Base-by-base conservation (phyloP, 2,329 filamentous ascomycete genomes). In the Aspergillus brasiliensis region DNA sequence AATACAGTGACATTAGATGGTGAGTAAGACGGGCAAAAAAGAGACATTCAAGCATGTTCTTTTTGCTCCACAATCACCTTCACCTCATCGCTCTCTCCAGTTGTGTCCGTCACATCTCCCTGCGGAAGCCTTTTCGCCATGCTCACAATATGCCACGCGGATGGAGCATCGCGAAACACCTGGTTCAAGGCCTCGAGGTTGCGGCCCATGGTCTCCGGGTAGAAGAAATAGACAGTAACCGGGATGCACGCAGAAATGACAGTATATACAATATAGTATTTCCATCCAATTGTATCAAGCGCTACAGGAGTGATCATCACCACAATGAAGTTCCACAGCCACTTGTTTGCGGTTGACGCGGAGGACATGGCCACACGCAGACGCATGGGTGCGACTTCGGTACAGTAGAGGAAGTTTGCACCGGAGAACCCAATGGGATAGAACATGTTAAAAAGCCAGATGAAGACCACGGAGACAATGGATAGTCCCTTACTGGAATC, bases 131-230 rank as follows among this genome's bases (percentile, higher is more conserved):
- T 55, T 2, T 54, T 51, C 5, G 67, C 67, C 67, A 69, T 69
- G 2, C 61, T 61, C 6, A 69, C 67, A 49, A 69, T 68, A 3
- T 65, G n/a, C 67, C 63, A 69, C 1, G 60, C 47, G 10, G 66
- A 58, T 0, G 62, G 58, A 3, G 61, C 65, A 13, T 63, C 62
- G 19, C 59, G 58, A 53, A 88, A 88, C 61, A 90, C 86, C 59
- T 83, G 80, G 65, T 90, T 87, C 68, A 90, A 84, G 70, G 89
- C 87, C 73, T 90, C 87, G 13, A 90, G 78, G 21, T 79, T 83
- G 8, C 82, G 81, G 60, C 80, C 81, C n/a, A 82, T 82, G 1
- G 83, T 86, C 65, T 86, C 84, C 0, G 84, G 84, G 67, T 83
- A 85, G 76, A 86, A 84, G 70, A 84, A 80, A 72, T 84, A 86